Conservation (phyloP, 73 alveolate species). For the Paramecium pentaurelia region DNA sequence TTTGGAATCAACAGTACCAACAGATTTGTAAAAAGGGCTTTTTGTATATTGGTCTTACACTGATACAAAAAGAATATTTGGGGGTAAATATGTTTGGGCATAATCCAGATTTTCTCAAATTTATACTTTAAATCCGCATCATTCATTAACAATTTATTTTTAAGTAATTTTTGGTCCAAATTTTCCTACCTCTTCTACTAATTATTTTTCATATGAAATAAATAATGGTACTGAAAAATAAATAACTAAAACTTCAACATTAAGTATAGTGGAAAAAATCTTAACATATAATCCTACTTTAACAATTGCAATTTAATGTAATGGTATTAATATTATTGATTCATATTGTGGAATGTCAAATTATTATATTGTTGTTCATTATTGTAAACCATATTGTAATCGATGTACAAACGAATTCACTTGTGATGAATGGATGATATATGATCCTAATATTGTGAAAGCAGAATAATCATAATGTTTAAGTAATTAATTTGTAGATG, state of each 20-base stretch:
- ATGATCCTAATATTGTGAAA: background rate
- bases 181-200: background rate
- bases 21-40: background rate
- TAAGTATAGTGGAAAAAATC: background rate
- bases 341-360: background rate
- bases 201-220: background rate
- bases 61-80: background rate
- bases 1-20: background rate
- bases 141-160: background rate
- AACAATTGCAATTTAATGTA: background rate
- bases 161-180: background rate
- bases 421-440: background rate
- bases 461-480: background rate
- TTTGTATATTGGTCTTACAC: background rate
- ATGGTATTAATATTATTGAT: background rate
- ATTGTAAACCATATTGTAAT: constrained; percentile 7
- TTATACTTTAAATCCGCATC: background rate
- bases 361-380: background rate
- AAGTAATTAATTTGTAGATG: background rate
- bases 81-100: background rate
- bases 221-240: background rate
- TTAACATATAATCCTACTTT: background rate
- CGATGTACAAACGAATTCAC: background rate
- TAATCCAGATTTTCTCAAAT: background rate
- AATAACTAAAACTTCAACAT: background rate